A percentile compares a stretch with the other conserved stretches of the same genome.
Evolutionary conservation across 768 basidiomycete species (phyloP).

Genomic region (Russula lepida): DNA sequence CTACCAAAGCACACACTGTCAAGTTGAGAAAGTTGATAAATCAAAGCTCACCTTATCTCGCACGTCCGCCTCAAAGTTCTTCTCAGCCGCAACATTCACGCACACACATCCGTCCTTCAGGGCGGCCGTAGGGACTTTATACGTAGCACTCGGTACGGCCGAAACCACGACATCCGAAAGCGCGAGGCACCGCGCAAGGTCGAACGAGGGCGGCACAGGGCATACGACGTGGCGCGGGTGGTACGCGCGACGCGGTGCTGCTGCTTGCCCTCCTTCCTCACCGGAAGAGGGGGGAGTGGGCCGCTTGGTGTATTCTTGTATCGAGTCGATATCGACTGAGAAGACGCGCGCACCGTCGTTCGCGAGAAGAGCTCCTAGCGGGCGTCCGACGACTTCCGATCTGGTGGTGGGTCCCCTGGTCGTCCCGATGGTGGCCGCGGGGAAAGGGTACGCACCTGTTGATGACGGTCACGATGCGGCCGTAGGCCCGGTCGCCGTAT

Average conservation of each 20-base stretch:
- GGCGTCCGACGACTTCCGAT: slow-evolving; percentile 95
- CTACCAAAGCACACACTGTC: slow-evolving; percentile 32
- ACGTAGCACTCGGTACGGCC: slow-evolving; percentile 77
- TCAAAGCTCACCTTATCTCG: slow-evolving; percentile 65
- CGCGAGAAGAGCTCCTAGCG: slow-evolving; percentile 88
- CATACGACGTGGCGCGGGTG: slow-evolving; percentile 80
- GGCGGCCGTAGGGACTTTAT: slow-evolving; percentile 84
- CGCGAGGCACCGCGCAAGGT: slow-evolving; percentile 72
- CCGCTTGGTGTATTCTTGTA: slow-evolving; percentile 96
- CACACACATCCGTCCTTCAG: slow-evolving; percentile 93
- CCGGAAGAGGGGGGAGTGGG: slow-evolving; percentile 32
- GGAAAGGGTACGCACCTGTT: slow-evolving; percentile 53
- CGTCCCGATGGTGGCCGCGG: background rate
- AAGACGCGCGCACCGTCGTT: slow-evolving; percentile 97
- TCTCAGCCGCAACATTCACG: slow-evolving; percentile 87
- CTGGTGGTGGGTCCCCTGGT: slow-evolving; percentile 26
- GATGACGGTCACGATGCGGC: slow-evolving; percentile 87
- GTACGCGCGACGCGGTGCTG: slow-evolving; percentile 40
- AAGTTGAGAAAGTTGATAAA: no score
- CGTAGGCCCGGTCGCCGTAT: slow-evolving; percentile 93
- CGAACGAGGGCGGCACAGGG: slow-evolving; percentile 42
- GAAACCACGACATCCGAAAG: slow-evolving; percentile 90
- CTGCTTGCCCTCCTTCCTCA: background rate
- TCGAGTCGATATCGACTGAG: slow-evolving; percentile 91
- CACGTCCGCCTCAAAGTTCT: slow-evolving; percentile 93